Base-by-base conservation (phyloP, 805 yeast species). In the Teunomyces kruisii region DNA sequence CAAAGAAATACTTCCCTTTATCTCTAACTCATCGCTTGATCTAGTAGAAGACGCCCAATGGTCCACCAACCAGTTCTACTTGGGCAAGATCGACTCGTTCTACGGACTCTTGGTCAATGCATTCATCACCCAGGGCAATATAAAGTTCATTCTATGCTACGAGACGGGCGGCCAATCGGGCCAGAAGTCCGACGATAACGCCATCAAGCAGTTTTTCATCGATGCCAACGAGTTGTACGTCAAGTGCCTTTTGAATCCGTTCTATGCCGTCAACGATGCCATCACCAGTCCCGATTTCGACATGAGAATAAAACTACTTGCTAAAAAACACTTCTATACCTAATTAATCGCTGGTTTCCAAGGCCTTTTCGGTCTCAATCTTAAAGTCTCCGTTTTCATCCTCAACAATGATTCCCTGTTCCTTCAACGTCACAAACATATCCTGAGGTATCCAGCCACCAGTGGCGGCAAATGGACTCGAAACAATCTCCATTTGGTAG, bases 391-490 rank as follows among this genome's bases (percentile, higher is more conserved):
- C 79, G 15, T 76, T 80, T 14, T 75, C 76, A 50, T 81, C 76
- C 43, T 79, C 63, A 14, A 58, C 81, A 45, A 92, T 72, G 45
- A 84, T 73, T 0, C 92, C 94, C 49, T 83, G 83, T 15, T 81
- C 79, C 32, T 81, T 65, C 56, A 88, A 73, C 40, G 79, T 78
- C 28, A 81, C 84, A 59, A 92, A 91, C 86, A 89, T 81, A 60
- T 89, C 96, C 61, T 89, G 96, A 13, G 98, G 97, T 46, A 94
- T 79, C 96, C 97, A 92, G 4, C 97, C 97, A 44, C 87, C 86
- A 17, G 97, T 86, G 39, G 92, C 92, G 26, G 88, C 84, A 65
- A 89, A 91, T 33, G 97, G 97, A 41, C 82, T 76, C 5, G 83
- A 73, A 30, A 84, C 76, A 39, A 86, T 67, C 53, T 80, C 81